Evolutionary conservation across 106 monocot genomes (phyloP).

Genomic region (Acorus gramineus): DNA sequence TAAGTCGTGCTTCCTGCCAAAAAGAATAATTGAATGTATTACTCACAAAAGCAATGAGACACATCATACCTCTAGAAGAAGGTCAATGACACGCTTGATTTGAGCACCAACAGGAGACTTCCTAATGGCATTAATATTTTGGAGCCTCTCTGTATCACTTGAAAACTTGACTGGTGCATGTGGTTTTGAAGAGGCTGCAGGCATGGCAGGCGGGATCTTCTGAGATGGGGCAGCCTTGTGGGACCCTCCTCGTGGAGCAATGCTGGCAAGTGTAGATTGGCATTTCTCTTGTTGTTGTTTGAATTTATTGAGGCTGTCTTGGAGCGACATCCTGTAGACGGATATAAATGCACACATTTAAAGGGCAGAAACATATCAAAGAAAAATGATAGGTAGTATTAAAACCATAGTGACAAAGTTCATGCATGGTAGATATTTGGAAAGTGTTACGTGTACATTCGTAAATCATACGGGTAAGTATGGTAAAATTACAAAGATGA

Average conservation of each 20-base stretch:
- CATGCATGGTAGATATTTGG: no score
- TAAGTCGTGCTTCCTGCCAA: no score
- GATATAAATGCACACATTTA: no score
- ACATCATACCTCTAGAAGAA: slow-evolving; percentile 55
- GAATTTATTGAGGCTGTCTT: slow-evolving; percentile 77
- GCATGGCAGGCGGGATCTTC: slow-evolving; percentile 13
- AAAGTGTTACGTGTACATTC: no score
- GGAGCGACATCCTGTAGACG: slow-evolving; percentile 38
- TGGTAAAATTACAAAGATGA: no score
- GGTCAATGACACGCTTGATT: slow-evolving; percentile 81
- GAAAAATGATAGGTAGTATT: no score
- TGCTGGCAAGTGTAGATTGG: slow-evolving; percentile 63
- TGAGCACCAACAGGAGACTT: slow-evolving; percentile 88
- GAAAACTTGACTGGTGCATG: slow-evolving; percentile 59
- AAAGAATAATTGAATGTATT: not conserved
- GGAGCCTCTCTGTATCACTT: slow-evolving; percentile 86
- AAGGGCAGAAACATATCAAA: no score
- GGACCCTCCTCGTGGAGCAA: slow-evolving; percentile 30
- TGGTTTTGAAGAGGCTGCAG: slow-evolving; percentile 24
- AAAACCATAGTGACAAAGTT: no score
- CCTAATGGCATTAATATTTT: slow-evolving; percentile 75
- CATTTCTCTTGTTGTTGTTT: slow-evolving; percentile 88
- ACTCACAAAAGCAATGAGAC: not conserved
- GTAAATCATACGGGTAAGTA: no score
- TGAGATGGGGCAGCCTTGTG: slow-evolving; percentile 21